Percentiles rank a stretch among this genome's conserved stretches.
Conservation (phyloP, 305 asterid genomes). For the Fraxinus ornus region DNA sequence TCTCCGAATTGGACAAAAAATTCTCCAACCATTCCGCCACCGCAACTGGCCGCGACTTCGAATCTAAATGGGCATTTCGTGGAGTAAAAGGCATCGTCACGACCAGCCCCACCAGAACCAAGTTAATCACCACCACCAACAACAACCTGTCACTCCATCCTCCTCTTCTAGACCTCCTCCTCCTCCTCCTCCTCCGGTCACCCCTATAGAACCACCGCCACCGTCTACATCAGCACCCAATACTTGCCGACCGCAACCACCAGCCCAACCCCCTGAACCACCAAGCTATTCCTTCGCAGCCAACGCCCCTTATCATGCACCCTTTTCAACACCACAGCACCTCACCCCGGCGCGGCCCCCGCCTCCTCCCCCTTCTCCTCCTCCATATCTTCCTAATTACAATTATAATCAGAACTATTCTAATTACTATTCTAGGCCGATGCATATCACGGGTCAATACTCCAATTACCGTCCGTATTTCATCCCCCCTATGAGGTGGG, state of each 20-base stretch:
- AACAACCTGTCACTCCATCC: constrained; percentile 12
- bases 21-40: constrained; percentile 9
- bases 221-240: constrained; percentile 30
- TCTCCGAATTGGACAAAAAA: not conserved
- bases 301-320: constrained; percentile 36
- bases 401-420: constrained; percentile 39
- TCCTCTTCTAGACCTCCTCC: constrained; percentile 30
- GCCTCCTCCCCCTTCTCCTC: constrained; percentile 40
- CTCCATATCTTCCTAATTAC: constrained; percentile 17
- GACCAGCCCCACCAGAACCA: constrained; percentile 30
- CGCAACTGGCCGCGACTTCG: not conserved
- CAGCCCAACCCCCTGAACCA: constrained; percentile 23
- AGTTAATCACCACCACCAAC: constrained; percentile 18
- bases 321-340: constrained; percentile 22
- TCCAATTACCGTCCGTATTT: constrained; percentile 42
- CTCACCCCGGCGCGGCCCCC: constrained; percentile 32
- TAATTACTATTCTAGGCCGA: constrained; percentile 36
- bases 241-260: constrained; percentile 22
- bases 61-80: constrained; percentile 49
- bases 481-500: constrained; percentile 37
- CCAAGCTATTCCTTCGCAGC: constrained; percentile 53
- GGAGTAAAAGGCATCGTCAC: constrained; percentile 49
- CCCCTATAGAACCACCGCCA: constrained; percentile 26
- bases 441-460: constrained; percentile 29
- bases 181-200: constrained; percentile 22